Conservation (phyloP, 768 basidiomycete genomes). For the Hortiboletus campestris region DNA sequence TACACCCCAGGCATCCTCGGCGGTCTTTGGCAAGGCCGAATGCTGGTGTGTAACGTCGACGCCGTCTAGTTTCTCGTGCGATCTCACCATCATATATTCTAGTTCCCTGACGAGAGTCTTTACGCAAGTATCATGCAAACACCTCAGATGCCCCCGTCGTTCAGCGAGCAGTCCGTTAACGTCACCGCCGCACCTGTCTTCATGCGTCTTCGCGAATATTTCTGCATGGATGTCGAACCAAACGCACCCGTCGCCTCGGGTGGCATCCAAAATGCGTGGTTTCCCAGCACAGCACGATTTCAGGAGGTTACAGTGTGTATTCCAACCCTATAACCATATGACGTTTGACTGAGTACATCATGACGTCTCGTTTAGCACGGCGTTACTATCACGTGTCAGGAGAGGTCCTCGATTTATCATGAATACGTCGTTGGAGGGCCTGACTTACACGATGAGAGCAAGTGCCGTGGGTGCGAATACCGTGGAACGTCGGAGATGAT, state of each 20-base stretch:
- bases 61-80: background rate
- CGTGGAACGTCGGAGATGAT: slow-evolving; percentile 31
- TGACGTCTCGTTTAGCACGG: slow-evolving; percentile 11
- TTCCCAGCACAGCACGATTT: slow-evolving; percentile 24
- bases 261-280: slow-evolving; percentile 43
- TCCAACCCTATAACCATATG: background rate
- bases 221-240: slow-evolving; percentile 41
- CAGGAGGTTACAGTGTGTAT: slow-evolving; percentile 26
- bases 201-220: slow-evolving; percentile 57
- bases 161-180: slow-evolving; percentile 35
- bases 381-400: slow-evolving; percentile 23
- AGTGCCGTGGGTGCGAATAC: slow-evolving; percentile 33
- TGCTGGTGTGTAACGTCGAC: slow-evolving; percentile 47
- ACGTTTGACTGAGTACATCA: background rate
- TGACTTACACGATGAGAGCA: slow-evolving; percentile 43
- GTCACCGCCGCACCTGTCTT: slow-evolving; percentile 52
- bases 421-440: slow-evolving; percentile 38
- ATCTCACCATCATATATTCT: background rate
- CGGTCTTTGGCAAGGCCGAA: slow-evolving; percentile 63
- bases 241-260: slow-evolving; percentile 33
- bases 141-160: slow-evolving; percentile 24
- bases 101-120: slow-evolving; percentile 23
- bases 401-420: slow-evolving; percentile 37
- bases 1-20: slow-evolving; percentile 52
- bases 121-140: slow-evolving; percentile 21